Conservation (phyloP, 2,329 filamentous ascomycete species). For the Monosporascus sp. region DNA sequence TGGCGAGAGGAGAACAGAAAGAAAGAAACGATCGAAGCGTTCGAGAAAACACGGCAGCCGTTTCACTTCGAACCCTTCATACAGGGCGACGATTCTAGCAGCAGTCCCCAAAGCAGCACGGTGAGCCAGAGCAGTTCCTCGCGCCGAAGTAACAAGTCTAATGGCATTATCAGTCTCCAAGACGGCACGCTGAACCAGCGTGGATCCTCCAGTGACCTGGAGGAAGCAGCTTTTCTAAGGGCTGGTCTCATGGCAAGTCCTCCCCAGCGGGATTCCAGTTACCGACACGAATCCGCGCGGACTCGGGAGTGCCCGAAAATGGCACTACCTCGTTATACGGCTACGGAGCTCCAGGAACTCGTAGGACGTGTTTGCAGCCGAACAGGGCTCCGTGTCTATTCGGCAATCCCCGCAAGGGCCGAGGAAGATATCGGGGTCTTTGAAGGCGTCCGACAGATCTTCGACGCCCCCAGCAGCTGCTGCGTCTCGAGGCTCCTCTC, state of each 20-base stretch:
- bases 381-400: no score
- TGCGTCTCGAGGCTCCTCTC: background rate
- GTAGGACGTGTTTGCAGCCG: background rate
- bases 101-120: background rate
- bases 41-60: conserved; percentile 6
- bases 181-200: no score
- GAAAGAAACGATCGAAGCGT: conserved; percentile 1
- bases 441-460: background rate
- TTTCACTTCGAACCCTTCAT: conserved; percentile 13
- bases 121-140: background rate
- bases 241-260: no score
- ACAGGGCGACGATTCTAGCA: no score
- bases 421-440: background rate
- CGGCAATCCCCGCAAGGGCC: background rate
- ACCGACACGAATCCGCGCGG: background rate
- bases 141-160: background rate
- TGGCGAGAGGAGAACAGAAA: background rate
- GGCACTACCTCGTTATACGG: background rate
- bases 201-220: no score
- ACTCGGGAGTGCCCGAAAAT: background rate
- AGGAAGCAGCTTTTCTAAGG: no score
- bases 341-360: background rate
- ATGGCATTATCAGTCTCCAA: no score
- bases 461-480: background rate
- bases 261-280: no score